phyloP scores from a whole-genome alignment of 192 early-diverging fungal species.

The Coemansia sp. region DNA sequence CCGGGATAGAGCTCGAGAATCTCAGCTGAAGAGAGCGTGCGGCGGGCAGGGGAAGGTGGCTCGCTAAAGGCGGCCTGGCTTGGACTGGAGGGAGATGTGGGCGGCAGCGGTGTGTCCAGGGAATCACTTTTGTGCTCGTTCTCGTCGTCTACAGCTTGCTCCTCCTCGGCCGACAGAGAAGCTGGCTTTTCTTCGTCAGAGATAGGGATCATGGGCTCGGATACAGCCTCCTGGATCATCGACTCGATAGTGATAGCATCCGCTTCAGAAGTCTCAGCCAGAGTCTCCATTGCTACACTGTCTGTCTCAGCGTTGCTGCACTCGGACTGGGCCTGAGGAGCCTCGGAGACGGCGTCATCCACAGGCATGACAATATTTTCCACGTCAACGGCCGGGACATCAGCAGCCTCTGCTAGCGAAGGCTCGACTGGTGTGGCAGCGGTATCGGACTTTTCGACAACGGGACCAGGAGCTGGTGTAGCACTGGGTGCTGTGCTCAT shows the following conservation, averaged over 20 bases:
- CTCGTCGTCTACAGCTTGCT: slow-evolving; percentile 7
- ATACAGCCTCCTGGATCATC: slow-evolving; percentile 14
- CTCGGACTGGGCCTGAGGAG: slow-evolving; percentile 1
- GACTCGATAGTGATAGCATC: neutral
- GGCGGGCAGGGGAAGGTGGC: slow-evolving; percentile 37
- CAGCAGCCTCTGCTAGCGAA: neutral
- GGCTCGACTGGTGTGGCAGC: neutral
- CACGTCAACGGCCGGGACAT: slow-evolving; percentile 4
- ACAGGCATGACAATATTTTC: neutral
- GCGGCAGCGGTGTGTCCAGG: slow-evolving; percentile 5
- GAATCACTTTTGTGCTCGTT: neutral
- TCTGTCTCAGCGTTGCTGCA: slow-evolving; percentile 12
- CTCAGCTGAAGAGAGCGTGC: slow-evolving; percentile 43
- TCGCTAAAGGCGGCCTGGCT: slow-evolving; percentile 48
- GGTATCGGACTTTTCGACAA: neutral
- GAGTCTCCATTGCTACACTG: slow-evolving; percentile 14
- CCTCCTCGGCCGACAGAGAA: slow-evolving; percentile 8
- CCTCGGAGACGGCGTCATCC: slow-evolving; percentile 2
- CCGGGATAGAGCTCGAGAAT: slow-evolving; percentile 58
- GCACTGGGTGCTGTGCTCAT: slow-evolving; percentile 35
- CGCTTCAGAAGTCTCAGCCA: slow-evolving; percentile 11
- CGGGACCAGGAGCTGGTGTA: slow-evolving; percentile 3
- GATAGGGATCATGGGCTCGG: slow-evolving; percentile 13
- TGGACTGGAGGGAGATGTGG: slow-evolving; percentile 8
- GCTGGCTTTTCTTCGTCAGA: slow-evolving; percentile 11